phyloP scores from a whole-genome alignment of 805 yeast genomes.

The Lachancea thermotolerans region DNA sequence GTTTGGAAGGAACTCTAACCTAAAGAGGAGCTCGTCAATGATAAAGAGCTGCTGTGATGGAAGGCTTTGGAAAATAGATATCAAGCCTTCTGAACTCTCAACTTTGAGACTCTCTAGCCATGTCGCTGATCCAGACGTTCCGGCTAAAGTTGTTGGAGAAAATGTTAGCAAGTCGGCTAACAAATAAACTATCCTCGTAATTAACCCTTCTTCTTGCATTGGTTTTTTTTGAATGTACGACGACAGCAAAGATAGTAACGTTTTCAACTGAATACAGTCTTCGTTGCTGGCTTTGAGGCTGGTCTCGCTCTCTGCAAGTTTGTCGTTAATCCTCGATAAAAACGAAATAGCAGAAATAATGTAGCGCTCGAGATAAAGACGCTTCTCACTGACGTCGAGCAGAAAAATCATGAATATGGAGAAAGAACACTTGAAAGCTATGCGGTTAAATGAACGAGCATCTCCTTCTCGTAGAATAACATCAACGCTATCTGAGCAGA shows the following conservation, averaged over 20 bases:
- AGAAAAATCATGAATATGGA: conserved; percentile 38
- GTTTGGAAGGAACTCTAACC: conserved; percentile 43
- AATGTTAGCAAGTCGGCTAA: conserved; percentile 23
- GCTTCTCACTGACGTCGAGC: conserved; percentile 36
- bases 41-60: conserved; percentile 54
- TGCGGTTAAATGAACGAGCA: conserved; percentile 12
- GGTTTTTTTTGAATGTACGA: conserved; percentile 18
- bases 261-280: conserved; percentile 14
- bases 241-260: conserved; percentile 19
- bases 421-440: conserved; percentile 32
- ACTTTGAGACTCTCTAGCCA: conserved; percentile 20
- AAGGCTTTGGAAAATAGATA: conserved; percentile 35
- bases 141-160: conserved; percentile 9
- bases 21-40: conserved; percentile 50
- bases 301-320: conserved; percentile 27
- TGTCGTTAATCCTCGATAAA: conserved; percentile 28
- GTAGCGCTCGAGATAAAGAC: conserved; percentile 41
- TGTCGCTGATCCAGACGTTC: conserved; percentile 11
- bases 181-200: conserved; percentile 56
- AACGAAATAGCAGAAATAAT: conserved; percentile 37
- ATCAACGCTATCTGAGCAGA: conserved; percentile 17
- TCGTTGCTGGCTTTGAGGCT: conserved; percentile 7
- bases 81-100: conserved; percentile 23
- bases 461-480: conserved; percentile 6
- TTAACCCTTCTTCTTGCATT: conserved; percentile 41